phyloP scores from a whole-genome alignment of 78 protist species.

The Mastigamoeba balamuthi region DNA sequence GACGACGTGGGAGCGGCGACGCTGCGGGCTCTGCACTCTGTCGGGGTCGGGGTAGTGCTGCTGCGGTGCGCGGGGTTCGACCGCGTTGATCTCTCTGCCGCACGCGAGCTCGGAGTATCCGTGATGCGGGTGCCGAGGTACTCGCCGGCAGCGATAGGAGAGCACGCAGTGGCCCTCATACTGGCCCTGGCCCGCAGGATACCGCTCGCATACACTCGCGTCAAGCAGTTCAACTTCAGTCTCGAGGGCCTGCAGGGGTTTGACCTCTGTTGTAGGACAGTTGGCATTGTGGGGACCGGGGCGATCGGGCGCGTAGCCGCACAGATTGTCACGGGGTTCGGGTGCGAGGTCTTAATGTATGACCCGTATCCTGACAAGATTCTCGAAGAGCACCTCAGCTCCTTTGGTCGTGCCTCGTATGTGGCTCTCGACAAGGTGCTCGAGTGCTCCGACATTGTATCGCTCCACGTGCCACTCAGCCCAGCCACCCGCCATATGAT shows the following conservation, averaged over 20 bases:
- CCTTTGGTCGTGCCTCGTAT: neutral
- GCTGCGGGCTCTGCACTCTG: neutral
- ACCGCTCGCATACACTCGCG: conserved; percentile 47
- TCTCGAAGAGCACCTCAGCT: neutral
- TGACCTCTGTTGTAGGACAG: conserved; percentile 35
- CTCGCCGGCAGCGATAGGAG: conserved; percentile 73
- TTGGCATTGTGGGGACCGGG: conserved; percentile 64
- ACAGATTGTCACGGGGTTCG: conserved; percentile 24
- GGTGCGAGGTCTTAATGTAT: conserved; percentile 23
- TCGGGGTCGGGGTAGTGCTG: conserved; percentile 12
- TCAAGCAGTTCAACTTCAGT: conserved; percentile 50
- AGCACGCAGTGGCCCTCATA: conserved; percentile 57
- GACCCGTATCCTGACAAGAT: neutral
- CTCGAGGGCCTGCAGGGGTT: conserved; percentile 62
- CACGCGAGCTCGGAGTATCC: conserved; percentile 24
- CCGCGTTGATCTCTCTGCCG: conserved; percentile 47
- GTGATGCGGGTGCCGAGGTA: conserved; percentile 71
- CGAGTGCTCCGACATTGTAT: conserved; percentile 47
- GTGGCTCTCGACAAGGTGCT: neutral
- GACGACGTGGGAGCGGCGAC: conserved; percentile 8
- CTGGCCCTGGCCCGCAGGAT: conserved; percentile 53
- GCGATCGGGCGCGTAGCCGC: conserved; percentile 38
- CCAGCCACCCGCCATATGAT: conserved; percentile 47
- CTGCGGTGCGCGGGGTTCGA: conserved; percentile 72
- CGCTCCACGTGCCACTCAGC: conserved; percentile 56